Base-by-base conservation (phyloP, 768 basidiomycete species). In the Sporobolomyces phaffii region DNA sequence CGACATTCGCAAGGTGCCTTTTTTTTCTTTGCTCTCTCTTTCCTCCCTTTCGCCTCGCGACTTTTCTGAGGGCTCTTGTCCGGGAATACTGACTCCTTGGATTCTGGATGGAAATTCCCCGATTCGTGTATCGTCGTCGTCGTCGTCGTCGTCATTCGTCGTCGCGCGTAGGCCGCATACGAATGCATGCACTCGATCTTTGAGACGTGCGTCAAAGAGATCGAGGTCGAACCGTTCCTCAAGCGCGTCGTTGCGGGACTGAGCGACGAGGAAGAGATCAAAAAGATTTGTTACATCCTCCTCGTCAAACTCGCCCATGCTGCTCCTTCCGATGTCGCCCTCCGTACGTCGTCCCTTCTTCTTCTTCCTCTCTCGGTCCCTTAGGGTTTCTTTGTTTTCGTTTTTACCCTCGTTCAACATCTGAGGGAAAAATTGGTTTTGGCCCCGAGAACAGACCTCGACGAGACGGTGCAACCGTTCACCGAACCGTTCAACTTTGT, bases 131-230 rank as follows among this genome's bases (percentile, higher is more conserved):
- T n/a, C n/a, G n/a, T n/a, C n/a, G n/a, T n/a, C n/a, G n/a, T n/a
- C n/a, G n/a, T n/a, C n/a, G n/a, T n/a, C n/a, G 22, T 31, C 5
- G 4, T 34, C 18, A 34, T 26, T 31, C 40, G 26, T 22, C 6
- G 26, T 62, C 50, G 24, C 49, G 28, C 8, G 15, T 43, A 70
- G 82, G 93, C 90, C 0, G 94, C 96, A 3, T 98, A 90, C 78
- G 96, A 99, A 78, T 91, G 92, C 1, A 90, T 97, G 81, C 93
- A 96, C 76, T 96, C 92, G 24, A 78, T 98, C 72, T 84, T 96
- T 64, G 91, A 94, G 73, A 97, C 91, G 3, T 97, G 91, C 77
- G 82, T 97, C 62, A 81, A 83, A 64, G 89, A 88, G 76, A 83
- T 99, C 52, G 93, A 96, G 75, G 81, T 96, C 24, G 85, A 89